Evolutionary conservation across 2,329 filamentous ascomycete species (phyloP).

Genomic region (Penicillium corylophilum): DNA sequence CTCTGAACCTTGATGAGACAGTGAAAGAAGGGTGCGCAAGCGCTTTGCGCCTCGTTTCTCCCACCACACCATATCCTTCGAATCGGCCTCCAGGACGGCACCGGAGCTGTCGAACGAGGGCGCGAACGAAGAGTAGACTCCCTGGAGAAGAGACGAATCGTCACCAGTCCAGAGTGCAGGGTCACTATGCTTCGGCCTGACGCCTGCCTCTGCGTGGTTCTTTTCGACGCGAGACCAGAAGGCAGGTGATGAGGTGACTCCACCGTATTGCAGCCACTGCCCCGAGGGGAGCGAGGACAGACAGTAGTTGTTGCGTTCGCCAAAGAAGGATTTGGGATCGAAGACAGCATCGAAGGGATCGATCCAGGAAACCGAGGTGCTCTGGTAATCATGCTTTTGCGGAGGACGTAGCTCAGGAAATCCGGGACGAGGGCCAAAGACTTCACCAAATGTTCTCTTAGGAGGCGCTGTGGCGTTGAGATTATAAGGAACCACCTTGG

Average conservation of each 20-base stretch:
- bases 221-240: conserved; percentile 41
- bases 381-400: conserved; percentile 36
- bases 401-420: conserved; percentile 43
- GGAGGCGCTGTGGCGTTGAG: conserved; percentile 25
- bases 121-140: conserved; percentile 51
- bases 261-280: conserved; percentile 46
- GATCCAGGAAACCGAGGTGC: conserved; percentile 38
- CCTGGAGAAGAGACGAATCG: conserved; percentile 39
- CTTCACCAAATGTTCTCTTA: conserved; percentile 45
- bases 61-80: conserved; percentile 49
- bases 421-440: conserved; percentile 43
- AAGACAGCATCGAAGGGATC: conserved; percentile 42
- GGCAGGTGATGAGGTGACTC: conserved; percentile 37
- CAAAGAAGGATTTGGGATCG: conserved; percentile 33
- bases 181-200: conserved; percentile 26
- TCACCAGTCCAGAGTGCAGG: conserved; percentile 31
- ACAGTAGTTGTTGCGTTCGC: conserved; percentile 42
- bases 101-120: conserved; percentile 48
- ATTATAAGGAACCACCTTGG: conserved; percentile 60
- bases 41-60: conserved; percentile 40
- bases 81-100: conserved; percentile 42
- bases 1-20: conserved; percentile 21
- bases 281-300: conserved; percentile 41
- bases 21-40: conserved; percentile 37
- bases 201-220: conserved; percentile 24